Evolutionary conservation across 2,329 filamentous ascomycete genomes (phyloP), one percentile per base, ranked within the genome.

Genomic region (Fusarium sp.): DNA sequence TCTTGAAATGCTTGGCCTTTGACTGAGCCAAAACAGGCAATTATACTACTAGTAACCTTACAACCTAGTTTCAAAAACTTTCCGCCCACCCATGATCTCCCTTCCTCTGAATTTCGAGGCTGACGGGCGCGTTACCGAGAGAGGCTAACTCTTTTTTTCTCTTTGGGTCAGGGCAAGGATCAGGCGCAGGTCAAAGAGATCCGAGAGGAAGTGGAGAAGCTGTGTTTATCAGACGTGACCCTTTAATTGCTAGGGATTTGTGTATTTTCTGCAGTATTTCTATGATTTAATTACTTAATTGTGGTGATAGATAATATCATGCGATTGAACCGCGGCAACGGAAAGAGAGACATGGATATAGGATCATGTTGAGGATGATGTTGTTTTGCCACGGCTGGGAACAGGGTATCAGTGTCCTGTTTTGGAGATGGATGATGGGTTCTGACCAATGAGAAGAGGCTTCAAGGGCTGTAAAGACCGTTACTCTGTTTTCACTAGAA

Each of bases 91-190:
- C n/a, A n/a, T n/a, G n/a, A n/a, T 17, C n/a, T n/a, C 14, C 19
- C 26, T 21, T n/a, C 19, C 28, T 36, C 61, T 43, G 32, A 52
- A 68, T 58, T 53, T 55, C 52, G 69, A 71, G 69, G 69, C 69
- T 71, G 68, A 71, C 66, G 63, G 60, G 46, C 56, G 17, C 46
- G 51, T 68, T 56, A 52, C 48, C 62, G 32, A 50, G 36, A 45
- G 47, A 39, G 51, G 50, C 26, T 58, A 64, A 43, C 53, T 23
- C 17, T 46, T 28, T 20, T 46, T 28, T 17, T 38, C 24, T 40
- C 28, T 26, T n/a, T n/a, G 17, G 36, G n/a, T 11, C 23, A 47
- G 32, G 38, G 34, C 48, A 55, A 42, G 65, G 55, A 65, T 56
- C 5, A 32, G 28, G 28, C 14, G 26, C 54, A 59, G 47, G 56